Base-by-base conservation (phyloP, 371 early-diverging fungal genomes). In the Mucor circinelloides region DNA sequence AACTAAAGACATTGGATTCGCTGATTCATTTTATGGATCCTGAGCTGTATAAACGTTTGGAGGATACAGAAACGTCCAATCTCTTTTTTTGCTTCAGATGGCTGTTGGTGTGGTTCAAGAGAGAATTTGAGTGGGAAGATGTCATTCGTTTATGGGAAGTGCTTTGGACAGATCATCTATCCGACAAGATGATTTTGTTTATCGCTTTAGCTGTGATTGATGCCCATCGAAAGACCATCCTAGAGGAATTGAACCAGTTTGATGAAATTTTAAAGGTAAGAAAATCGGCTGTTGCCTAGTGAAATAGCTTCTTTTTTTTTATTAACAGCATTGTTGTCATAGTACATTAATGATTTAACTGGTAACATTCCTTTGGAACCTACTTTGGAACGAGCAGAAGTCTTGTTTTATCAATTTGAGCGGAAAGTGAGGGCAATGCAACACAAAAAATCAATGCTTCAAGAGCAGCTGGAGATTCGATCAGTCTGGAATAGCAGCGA, bases 81-180 rank as follows among this genome's bases (percentile, higher is more conserved):
- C 80, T 97, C 67, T 97, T 97, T 72, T 93, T 90, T 76, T 95
- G 96, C 73, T 98, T 95, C 83, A 91, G 97, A 4, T 98, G 97
- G 97, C 76, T 98, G n/a, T 72, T 98, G 50, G 90, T 98, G 17
- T 91, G 93, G 87, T 98, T 95, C 78, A 98, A 98, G 75, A 88
- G 98, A 36, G 98, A 98, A 77, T 95, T 97, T 69, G 84, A 87
- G 60, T 96, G 94, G 86, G 88, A 91, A 15, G 91, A 95, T 63
- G 85, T 92, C 23, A 85, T 90, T 76, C 70, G 84, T 40, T 67
- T 97, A 28, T 97, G 97, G 98, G 97, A 97, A 76, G 84, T 91
- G 9, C 75, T 95, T 15, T 97, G 97, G 94, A 89, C 95, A 2
- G 90, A 95, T 64, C 85, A 94, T 69, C 75, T 93, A 55, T 88